Percentiles rank a stretch among this genome's conserved stretches.
Evolutionary conservation across 163 green algal genomes (phyloP).

Genomic region (Scenedesmus sp.): DNA sequence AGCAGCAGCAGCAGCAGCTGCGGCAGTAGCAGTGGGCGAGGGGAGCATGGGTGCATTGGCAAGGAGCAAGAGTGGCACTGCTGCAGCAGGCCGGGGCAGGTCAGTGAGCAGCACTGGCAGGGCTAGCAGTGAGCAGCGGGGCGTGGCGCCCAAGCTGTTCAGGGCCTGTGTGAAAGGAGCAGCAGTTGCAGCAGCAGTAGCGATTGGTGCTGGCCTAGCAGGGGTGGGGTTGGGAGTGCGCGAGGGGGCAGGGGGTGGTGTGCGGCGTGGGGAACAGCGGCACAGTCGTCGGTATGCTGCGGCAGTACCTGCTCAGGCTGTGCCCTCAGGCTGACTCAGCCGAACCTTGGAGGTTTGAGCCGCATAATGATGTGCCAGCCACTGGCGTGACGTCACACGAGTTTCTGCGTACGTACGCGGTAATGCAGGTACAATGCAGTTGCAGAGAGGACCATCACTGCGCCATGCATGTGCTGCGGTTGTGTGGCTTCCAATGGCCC

Average conservation of each 20-base stretch:
- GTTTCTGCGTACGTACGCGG: too few species aligned
- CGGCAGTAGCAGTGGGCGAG: not conserved
- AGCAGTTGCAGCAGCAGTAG: constrained; percentile 10
- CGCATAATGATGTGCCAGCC: too few species aligned
- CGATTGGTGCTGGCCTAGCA: not conserved
- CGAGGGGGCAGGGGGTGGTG: not conserved
- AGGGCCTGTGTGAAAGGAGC: not conserved
- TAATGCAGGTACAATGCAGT: too few species aligned
- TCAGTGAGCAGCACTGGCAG: not conserved
- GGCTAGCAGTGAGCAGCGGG: not conserved
- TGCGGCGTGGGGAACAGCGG: not conserved
- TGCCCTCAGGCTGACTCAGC: too few species aligned
- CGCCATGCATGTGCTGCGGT: too few species aligned
- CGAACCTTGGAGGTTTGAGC: too few species aligned
- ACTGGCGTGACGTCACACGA: too few species aligned
- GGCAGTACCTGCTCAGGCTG: too few species aligned
- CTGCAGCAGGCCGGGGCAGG: not conserved
- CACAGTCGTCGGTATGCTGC: not conserved
- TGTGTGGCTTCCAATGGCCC: too few species aligned
- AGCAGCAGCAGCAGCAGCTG: constrained; percentile 2
- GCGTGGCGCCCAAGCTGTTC: not conserved
- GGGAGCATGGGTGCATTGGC: not conserved
- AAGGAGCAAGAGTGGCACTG: too few species aligned
- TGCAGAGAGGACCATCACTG: too few species aligned
- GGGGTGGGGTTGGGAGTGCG: not conserved